Evolutionary conservation across 2,329 filamentous ascomycete genomes (phyloP), one percentile per base, ranked within the genome.

Genomic region (Aspergillus chevalieri): DNA sequence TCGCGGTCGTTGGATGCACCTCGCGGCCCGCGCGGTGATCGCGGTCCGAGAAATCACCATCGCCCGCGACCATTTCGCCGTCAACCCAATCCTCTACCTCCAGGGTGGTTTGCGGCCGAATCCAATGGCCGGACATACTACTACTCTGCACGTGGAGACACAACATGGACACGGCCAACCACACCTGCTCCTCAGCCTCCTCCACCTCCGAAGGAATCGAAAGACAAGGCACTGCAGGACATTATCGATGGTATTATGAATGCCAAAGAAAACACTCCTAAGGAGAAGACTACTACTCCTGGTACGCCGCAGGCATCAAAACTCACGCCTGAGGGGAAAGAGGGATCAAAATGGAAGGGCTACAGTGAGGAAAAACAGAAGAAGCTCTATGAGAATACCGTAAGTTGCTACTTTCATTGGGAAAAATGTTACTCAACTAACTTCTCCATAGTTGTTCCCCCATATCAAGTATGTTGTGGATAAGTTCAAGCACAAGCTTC

Each of bases 321-420:
- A 1, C 70, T 74, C 4, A 77, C 77, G 43, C 80, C 85, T 24
- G 69, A 70, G 30, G 69, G 65, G 54, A 73, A 67, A 52, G 66
- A 68, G 52, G 61, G 62, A 7, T 65, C 76, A 41, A 77, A 77
- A 44, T 77, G 76, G 58, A 78, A 74, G 62, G 76, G 71, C 46
- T 73, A 74, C 51, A 68, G 70, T 48, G 67, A 76, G 57, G 91
- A 96, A 57, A 96, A 96, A 71, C 89, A 93, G 70, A 94, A 90
- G 81, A 95, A 89, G 74, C 78, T 95, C 2, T 97, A 96, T 62
- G 91, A 96, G 68, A 91, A 91, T 64, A 95, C 90, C 46, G 89
- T 94, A 78, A 68, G 87, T 75, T 12, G 24, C 15, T 10, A 19
- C 6, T 7, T 4, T 14, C 34, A 17, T 8, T 19, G 30, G 8